Percentiles rank a stretch among this genome's conserved stretches.
Conservation (phyloP, 306 rosid species). For the Hippophae tibetana region DNA sequence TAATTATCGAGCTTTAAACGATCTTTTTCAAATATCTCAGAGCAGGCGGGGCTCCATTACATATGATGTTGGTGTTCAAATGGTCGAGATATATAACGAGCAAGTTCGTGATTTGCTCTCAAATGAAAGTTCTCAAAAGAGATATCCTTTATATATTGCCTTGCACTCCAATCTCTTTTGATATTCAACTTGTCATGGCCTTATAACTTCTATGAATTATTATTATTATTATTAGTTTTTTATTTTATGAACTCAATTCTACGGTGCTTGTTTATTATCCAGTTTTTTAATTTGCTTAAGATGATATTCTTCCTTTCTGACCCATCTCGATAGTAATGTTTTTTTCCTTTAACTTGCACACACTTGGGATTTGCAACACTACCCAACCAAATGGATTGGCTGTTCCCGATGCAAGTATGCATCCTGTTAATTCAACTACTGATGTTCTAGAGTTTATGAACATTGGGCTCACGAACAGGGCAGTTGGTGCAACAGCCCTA, state of each 20-base stretch:
- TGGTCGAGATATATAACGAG: conserved; percentile 97
- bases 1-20: conserved; percentile 85
- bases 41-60: conserved; percentile 62
- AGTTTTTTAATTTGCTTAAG: background rate
- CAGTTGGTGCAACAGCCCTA: conserved; percentile 90
- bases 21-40: conserved; percentile 85
- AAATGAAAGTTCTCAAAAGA: conserved; percentile 67
- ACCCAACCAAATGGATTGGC: conserved; percentile 96
- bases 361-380: conserved; percentile 99
- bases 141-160: conserved; percentile 54
- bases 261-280: background rate
- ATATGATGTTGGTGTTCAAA: conserved; percentile 91
- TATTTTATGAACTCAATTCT: background rate
- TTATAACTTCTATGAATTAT: background rate
- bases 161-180: background rate
- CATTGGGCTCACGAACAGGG: conserved; percentile 57
- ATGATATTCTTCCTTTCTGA: background rate
- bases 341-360: conserved; percentile 84
- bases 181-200: background rate
- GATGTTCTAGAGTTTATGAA: conserved; percentile 87
- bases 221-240: background rate
- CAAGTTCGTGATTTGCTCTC: conserved; percentile 96
- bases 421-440: conserved; percentile 65
- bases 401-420: conserved; percentile 96
- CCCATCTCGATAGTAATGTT: conserved; percentile 1